Percentiles rank a stretch among this genome's conserved stretches.
These are phyloP conservation scores for Durio zibethinus DNA, from an alignment of 345 rosid species.

Conservation along the genomic window DNA sequence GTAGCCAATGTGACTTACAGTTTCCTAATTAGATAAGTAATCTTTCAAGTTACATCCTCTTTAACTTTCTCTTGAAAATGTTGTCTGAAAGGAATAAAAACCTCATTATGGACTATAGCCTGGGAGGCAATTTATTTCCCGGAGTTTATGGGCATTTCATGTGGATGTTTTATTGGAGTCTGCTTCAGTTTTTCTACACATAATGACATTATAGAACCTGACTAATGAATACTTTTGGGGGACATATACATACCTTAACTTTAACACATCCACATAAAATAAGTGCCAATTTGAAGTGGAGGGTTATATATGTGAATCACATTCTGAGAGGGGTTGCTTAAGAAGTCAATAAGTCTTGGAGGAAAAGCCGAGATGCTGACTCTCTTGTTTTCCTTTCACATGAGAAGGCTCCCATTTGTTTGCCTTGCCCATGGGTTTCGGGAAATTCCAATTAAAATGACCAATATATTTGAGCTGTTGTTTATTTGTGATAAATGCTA, in stretches of 20 bases:
- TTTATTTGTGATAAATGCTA: not conserved
- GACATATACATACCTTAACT: not conserved
- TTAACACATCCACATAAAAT: not conserved
- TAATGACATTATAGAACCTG: not conserved
- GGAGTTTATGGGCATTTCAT: not conserved
- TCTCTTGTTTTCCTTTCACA: not conserved
- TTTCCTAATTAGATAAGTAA: not conserved
- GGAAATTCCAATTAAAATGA: not conserved
- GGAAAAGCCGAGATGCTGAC: not conserved
- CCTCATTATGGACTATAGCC: not conserved
- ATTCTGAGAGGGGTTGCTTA: not conserved
- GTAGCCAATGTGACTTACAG: not conserved
- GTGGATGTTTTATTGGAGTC: not conserved
- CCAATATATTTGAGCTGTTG: not conserved
- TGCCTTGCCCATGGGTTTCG: not conserved
- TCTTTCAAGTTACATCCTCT: not conserved
- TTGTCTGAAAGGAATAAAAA: not conserved
- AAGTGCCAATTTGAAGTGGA: not conserved
- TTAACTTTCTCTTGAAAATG: not conserved
- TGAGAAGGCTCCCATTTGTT: not conserved
- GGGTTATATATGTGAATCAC: not conserved
- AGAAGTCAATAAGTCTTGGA: not conserved
- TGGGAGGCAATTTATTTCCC: not conserved
- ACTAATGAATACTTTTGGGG: not conserved
- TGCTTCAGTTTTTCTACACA: not conserved